phyloP scores from a whole-genome alignment of 2,329 filamentous ascomycete genomes.

The Fusarium sororula region DNA sequence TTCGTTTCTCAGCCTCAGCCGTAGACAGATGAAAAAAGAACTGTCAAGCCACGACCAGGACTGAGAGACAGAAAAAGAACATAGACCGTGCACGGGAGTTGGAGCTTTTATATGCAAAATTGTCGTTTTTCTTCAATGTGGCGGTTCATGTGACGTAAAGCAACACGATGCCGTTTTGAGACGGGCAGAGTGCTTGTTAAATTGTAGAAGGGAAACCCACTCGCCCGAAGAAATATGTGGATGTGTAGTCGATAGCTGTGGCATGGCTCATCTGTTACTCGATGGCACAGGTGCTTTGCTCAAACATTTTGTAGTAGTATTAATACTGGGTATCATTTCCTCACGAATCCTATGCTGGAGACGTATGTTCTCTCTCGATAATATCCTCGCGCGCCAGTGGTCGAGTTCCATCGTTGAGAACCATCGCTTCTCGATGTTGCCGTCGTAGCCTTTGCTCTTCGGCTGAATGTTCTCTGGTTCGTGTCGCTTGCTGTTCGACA shows the following conservation, averaged over 20 bases:
- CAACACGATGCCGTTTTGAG: not conserved
- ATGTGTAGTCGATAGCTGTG: not conserved
- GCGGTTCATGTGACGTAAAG: not conserved
- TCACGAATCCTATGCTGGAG: constrained; percentile 34
- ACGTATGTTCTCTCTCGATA: constrained; percentile 69
- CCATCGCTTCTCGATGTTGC: constrained; percentile 86
- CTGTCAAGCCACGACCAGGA: not conserved
- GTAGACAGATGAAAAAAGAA: not conserved
- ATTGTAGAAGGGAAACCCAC: not conserved
- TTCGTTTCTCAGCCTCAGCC: not conserved
- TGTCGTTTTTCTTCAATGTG: not conserved
- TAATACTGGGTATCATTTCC: not conserved
- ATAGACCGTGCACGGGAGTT: not conserved
- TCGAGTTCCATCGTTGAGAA: constrained; percentile 84
- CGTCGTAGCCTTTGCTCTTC: constrained; percentile 79
- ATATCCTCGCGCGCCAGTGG: constrained; percentile 81
- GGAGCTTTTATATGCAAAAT: not conserved
- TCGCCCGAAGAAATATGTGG: not conserved
- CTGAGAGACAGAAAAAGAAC: not conserved
- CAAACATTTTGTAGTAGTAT: not conserved
- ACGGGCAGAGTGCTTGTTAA: no score
- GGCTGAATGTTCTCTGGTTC: constrained; percentile 61
- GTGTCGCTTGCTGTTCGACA: constrained; percentile 42
- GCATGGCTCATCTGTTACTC: not conserved
- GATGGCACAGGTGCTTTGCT: not conserved